These are phyloP conservation scores for Fusarium globosum DNA, from an alignment of 2,329 filamentous ascomycete species.

Conservation along the genomic window DNA sequence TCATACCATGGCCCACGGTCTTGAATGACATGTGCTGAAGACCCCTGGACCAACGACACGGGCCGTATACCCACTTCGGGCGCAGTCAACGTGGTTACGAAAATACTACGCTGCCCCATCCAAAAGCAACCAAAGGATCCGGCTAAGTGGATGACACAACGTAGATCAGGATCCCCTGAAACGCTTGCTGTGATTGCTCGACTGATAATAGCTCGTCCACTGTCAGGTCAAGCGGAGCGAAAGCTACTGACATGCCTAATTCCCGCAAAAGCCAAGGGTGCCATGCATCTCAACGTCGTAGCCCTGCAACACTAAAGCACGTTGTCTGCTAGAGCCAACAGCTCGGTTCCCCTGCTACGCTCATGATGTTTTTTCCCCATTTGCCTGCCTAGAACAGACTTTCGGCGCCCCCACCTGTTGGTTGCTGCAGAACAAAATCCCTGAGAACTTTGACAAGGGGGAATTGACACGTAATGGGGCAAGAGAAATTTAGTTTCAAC, in stretches of 20 bases:
- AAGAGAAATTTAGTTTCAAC: background rate
- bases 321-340: constrained; percentile 14
- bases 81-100: background rate
- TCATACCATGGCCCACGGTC: background rate
- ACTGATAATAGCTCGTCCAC: background rate
- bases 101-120: background rate
- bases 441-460: background rate
- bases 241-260: background rate
- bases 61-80: constrained; percentile 9
- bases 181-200: background rate
- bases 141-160: constrained; percentile 9
- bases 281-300: background rate
- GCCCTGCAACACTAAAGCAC: background rate
- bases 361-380: background rate
- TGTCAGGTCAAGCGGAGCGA: background rate
- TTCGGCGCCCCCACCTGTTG: constrained; percentile 1
- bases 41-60: background rate
- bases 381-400: background rate
- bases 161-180: constrained; percentile 17
- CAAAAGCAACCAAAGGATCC: background rate
- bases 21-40: background rate
- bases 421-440: background rate
- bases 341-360: constrained; percentile 1
- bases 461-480: background rate
- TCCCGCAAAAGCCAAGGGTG: constrained; percentile 3